These are phyloP conservation scores for Colletotrichum karsti DNA, from an alignment of 2,329 filamentous ascomycete species.

Conservation along the genomic window DNA sequence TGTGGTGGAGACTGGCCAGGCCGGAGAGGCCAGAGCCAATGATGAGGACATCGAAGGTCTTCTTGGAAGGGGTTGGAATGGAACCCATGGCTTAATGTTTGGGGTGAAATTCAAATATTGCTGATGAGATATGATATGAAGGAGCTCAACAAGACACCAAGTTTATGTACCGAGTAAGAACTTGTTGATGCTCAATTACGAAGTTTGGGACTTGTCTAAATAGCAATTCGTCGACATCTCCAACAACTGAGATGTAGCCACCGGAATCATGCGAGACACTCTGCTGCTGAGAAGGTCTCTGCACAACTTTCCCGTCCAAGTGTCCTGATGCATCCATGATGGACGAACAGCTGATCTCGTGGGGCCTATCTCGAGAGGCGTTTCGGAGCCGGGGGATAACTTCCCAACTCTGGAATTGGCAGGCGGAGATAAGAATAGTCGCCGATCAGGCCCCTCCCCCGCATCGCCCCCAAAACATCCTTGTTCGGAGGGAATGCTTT, in stretches of 20 bases:
- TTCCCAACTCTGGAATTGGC: constrained; percentile 1
- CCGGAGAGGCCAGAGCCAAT: constrained; percentile 17
- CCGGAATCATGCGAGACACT: not conserved
- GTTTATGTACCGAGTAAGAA: not conserved
- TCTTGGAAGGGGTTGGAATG: constrained; percentile 2
- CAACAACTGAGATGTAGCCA: not conserved
- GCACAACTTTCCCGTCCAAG: not conserved
- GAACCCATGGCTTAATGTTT: constrained; percentile 13
- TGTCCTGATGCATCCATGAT: not conserved
- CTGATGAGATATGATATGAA: no score
- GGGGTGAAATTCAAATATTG: no score
- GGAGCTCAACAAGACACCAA: no score
- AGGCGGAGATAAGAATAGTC: not conserved
- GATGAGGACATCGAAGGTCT: constrained; percentile 8
- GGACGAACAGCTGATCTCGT: not conserved
- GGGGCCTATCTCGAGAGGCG: not conserved
- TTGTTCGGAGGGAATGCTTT: not conserved
- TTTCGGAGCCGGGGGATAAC: not conserved
- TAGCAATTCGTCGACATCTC: not conserved
- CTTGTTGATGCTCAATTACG: not conserved
- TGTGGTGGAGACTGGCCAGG: constrained; percentile 17
- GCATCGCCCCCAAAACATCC: not conserved
- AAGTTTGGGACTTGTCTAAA: not conserved
- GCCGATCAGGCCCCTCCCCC: constrained; percentile 5
- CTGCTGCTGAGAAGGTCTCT: not conserved